These are phyloP conservation scores for Ogataea methylovora DNA, from an alignment of 805 yeast species.

Conservation along the genomic window DNA sequence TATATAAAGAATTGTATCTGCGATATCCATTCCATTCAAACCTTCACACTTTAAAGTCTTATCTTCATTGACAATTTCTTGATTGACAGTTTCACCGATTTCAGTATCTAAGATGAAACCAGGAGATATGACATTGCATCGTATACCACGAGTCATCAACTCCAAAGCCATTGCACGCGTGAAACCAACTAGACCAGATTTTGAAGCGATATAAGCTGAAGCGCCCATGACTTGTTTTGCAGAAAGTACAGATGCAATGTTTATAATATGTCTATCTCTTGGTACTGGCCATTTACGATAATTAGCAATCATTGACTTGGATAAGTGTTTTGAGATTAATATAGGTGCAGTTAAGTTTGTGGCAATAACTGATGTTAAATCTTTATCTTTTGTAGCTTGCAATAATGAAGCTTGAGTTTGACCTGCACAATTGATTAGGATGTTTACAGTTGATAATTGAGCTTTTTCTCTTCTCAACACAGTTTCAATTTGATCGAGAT, in stretches of 20 bases:
- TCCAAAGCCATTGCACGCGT: conserved; percentile 55
- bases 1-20: conserved; percentile 13
- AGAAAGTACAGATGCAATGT: conserved; percentile 61
- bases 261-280: conserved; percentile 36
- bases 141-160: conserved; percentile 39
- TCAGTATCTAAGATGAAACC: conserved; percentile 62
- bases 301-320: conserved; percentile 39
- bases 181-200: conserved; percentile 63
- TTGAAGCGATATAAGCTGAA: conserved; percentile 59
- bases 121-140: conserved; percentile 63
- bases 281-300: conserved; percentile 10
- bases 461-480: conserved; percentile 11
- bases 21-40: conserved; percentile 15
- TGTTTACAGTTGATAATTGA: conserved; percentile 29
- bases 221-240: conserved; percentile 44
- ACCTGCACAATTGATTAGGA: conserved; percentile 64
- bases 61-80: conserved; percentile 4
- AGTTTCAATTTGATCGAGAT: conserved; percentile 7
- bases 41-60: conserved; percentile 4
- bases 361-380: conserved; percentile 38
- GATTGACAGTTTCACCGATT: conserved; percentile 40
- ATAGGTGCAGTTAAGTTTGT: conserved; percentile 60
- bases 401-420: conserved; percentile 50
- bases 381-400: conserved; percentile 29
- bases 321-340: conserved; percentile 43